Base-by-base conservation (phyloP, 345 rosid species). In the Bretschneidera sinensis region DNA sequence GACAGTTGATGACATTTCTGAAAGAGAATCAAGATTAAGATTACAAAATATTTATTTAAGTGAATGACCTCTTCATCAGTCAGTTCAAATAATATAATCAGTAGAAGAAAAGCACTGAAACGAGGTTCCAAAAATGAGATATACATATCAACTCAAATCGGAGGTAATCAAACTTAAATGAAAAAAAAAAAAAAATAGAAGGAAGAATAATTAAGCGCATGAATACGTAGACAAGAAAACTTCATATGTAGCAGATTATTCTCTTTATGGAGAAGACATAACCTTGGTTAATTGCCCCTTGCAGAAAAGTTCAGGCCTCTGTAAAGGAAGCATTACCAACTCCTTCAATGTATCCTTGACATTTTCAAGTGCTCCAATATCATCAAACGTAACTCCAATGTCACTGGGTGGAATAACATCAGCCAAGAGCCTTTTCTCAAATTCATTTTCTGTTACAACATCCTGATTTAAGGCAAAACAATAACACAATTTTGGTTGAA, bases 301-400 rank as follows among this genome's bases (percentile, higher is more conserved):
- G 85, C 92, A 81, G 71, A 88, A 91, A 64, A 91, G 87, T 63
- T 91, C 95, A 59, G 95, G 96, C 76, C 90, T 79, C 69, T 85
- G 87, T 55, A 91, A 64, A 61, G 98, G 98, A 70, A 91, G 95
- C 89, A 88, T 86, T 69, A 91, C 90, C 74, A 91, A 80, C 77
- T 91, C 96, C 72, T 86, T 88, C 68, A 91, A 73, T 43, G 96
- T 81, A 75, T 91, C 90, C 80, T 88, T 91, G 60, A 91, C 96
- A 68, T 85, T 83, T 68, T 88, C 92, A 69, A 91, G 92, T 34
- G 95, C 98, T 63, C 96, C 96, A 33, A 91, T 86, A 67, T 91
- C 98, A 62, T 91, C 88, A 78, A 91, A 88, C 57, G 88, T 83
- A 67, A 88, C 96, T 60, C 92, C 96, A 66, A 88, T 88, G 62